Conservation (phyloP, 441 rosid genomes). For the Viola pubescens region DNA sequence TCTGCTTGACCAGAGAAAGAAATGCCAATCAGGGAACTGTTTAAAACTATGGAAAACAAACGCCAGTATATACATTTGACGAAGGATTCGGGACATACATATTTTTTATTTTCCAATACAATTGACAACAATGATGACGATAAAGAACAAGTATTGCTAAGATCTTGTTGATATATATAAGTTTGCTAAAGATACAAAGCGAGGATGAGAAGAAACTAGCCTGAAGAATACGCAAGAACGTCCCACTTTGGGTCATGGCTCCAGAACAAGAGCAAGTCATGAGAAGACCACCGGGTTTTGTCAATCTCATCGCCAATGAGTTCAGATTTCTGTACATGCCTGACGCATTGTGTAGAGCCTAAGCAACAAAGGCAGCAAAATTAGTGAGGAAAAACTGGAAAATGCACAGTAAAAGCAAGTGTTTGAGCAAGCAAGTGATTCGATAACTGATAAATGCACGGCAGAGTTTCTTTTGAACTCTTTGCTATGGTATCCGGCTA, state of each 20-base stretch:
- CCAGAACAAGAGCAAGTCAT: slow-evolving; percentile 98
- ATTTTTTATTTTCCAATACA: too few relatives aligned
- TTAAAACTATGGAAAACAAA: too few relatives aligned
- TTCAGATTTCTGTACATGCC: slow-evolving; percentile 84
- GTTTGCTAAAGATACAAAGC: too few relatives aligned
- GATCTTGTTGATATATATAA: too few relatives aligned
- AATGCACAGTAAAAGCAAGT: neutral
- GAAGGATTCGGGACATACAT: too few relatives aligned
- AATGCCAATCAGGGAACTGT: neutral
- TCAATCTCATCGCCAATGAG: slow-evolving; percentile 69
- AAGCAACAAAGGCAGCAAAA: slow-evolving; percentile 2
- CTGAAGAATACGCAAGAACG: slow-evolving; percentile 60
- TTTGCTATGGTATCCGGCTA: too few relatives aligned
- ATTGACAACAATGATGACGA: too few relatives aligned
- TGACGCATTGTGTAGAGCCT: slow-evolving; percentile 63
- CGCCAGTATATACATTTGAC: too few relatives aligned
- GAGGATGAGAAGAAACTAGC: slow-evolving; percentile 20
- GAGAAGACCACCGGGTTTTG: slow-evolving; percentile 70
- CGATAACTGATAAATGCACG: too few relatives aligned
- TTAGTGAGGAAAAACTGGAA: neutral
- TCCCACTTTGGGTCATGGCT: slow-evolving; percentile 87
- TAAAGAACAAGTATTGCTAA: too few relatives aligned
- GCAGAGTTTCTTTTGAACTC: too few relatives aligned
- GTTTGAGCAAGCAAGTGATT: neutral
- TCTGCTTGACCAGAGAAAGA: slow-evolving; percentile 20